Evolutionary conservation across 225 moss, liverwort and hornwort species (phyloP).

Genomic region (Asterella californica): DNA sequence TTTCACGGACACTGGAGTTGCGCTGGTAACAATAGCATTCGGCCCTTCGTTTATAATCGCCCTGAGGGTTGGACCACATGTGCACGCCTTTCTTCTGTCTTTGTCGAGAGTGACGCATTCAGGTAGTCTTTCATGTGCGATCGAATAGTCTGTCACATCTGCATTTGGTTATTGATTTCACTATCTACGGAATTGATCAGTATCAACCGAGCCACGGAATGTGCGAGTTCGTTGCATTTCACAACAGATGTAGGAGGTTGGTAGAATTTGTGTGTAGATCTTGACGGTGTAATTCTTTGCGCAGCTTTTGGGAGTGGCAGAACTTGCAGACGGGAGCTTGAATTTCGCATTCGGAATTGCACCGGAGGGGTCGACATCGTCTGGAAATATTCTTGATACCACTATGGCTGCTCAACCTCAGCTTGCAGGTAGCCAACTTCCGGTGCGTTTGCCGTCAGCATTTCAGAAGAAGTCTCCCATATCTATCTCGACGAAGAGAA

Average conservation of each 20-base stretch:
- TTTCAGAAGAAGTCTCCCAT: slow-evolving; percentile 63
- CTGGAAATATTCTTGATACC: neutral
- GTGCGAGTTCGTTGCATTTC: neutral
- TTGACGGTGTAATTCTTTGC: slow-evolving; percentile 72
- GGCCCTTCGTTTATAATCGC: neutral
- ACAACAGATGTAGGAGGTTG: neutral
- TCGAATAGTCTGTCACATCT: neutral
- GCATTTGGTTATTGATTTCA: neutral
- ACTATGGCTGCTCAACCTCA: slow-evolving; percentile 8
- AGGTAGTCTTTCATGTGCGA: neutral
- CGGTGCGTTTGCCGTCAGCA: slow-evolving; percentile 48
- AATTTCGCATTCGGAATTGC: slow-evolving; percentile 65
- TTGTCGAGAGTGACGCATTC: neutral
- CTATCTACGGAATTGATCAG: neutral
- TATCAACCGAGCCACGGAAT: neutral
- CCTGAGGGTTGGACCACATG: neutral
- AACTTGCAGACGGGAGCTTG: slow-evolving; percentile 92
- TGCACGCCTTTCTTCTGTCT: neutral
- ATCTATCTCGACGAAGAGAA: slow-evolving; percentile 32
- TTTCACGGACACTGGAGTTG: neutral
- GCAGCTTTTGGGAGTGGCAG: slow-evolving; percentile 89
- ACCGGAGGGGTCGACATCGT: slow-evolving; percentile 5
- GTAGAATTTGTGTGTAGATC: slow-evolving; percentile 27
- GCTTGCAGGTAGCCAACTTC: slow-evolving; percentile 16
- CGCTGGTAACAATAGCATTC: neutral